These are phyloP conservation scores for Stemphylium beticola DNA, from an alignment of 2,329 filamentous ascomycete genomes.

Conservation along the genomic window DNA sequence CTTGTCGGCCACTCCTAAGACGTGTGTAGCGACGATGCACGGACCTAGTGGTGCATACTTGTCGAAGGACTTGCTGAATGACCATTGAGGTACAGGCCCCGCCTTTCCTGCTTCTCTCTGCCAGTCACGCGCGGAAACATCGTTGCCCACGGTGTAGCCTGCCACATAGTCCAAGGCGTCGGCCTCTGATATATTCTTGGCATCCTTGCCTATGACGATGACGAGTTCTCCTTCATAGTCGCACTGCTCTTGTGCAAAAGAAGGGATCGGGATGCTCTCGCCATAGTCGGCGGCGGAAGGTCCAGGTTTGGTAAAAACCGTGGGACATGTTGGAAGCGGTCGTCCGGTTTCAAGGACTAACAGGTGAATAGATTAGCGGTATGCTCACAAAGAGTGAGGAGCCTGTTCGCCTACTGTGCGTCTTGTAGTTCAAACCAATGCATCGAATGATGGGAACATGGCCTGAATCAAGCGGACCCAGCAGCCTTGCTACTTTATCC, in stretches of 20 bases:
- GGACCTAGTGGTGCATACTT: conserved; percentile 58
- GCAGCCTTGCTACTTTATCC: too few species aligned
- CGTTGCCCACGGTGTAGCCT: conserved; percentile 60
- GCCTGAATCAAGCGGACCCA: too few species aligned
- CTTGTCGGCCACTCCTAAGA: background rate
- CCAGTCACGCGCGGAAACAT: conserved; percentile 57
- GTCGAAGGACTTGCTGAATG: conserved; percentile 55
- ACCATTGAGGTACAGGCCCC: conserved; percentile 1
- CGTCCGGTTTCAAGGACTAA: background rate
- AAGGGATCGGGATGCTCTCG: background rate
- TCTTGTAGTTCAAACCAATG: conserved; percentile 54
- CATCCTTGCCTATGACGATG: conserved; percentile 57
- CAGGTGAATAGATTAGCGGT: too few species aligned
- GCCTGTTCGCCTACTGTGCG: conserved; percentile 34
- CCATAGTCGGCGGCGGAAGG: background rate
- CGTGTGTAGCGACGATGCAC: background rate
- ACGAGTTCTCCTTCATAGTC: conserved; percentile 21
- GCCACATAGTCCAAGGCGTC: conserved; percentile 55
- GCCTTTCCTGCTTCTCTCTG: conserved; percentile 13
- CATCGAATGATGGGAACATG: conserved; percentile 49
- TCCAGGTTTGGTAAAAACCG: conserved; percentile 1
- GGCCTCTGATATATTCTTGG: conserved; percentile 52
- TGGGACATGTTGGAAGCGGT: background rate
- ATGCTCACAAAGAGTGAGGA: too few species aligned
- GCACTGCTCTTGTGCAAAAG: background rate